A percentile compares a stretch with the other conserved stretches of the same genome.
Conservation (phyloP, 257 asterid genomes). For the Pogostemon cablin region DNA sequence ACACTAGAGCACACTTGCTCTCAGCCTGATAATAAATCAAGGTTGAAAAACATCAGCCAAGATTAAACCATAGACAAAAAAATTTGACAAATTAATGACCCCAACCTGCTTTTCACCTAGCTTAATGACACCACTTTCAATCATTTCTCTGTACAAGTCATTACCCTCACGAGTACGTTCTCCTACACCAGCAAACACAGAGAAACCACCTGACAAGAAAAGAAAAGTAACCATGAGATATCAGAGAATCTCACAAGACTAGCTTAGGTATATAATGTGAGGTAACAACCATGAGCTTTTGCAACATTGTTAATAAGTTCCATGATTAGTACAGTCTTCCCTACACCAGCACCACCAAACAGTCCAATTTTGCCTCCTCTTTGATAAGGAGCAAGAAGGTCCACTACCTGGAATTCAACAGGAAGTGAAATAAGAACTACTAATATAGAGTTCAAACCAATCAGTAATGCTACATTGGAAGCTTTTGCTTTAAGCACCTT, state of each 20-base stretch:
- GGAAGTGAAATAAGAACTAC: background rate
- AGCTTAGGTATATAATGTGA: background rate
- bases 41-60: conserved; percentile 7
- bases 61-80: conserved; percentile 9
- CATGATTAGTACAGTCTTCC: conserved; percentile 55
- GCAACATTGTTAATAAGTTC: conserved; percentile 62
- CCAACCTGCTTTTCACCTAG: conserved; percentile 94
- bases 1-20: conserved; percentile 96
- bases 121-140: conserved; percentile 99
- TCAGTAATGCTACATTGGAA: background rate
- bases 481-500: conserved; percentile 81
- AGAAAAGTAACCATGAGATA: conserved; percentile 17
- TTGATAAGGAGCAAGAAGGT: conserved; percentile 96
- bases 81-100: background rate
- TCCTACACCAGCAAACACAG: conserved; percentile 99
- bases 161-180: conserved; percentile 99
- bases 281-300: conserved; percentile 52
- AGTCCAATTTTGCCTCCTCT: conserved; percentile 94
- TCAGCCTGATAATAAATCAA: conserved; percentile 52
- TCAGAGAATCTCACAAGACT: background rate
- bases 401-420: conserved; percentile 66
- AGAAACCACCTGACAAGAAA: conserved; percentile 82
- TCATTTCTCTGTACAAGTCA: conserved; percentile 98
- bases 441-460: background rate
- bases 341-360: conserved; percentile 72